These are phyloP conservation scores for Stenocarpella maydis DNA, from an alignment of 2,329 filamentous ascomycete species.

Conservation along the genomic window DNA sequence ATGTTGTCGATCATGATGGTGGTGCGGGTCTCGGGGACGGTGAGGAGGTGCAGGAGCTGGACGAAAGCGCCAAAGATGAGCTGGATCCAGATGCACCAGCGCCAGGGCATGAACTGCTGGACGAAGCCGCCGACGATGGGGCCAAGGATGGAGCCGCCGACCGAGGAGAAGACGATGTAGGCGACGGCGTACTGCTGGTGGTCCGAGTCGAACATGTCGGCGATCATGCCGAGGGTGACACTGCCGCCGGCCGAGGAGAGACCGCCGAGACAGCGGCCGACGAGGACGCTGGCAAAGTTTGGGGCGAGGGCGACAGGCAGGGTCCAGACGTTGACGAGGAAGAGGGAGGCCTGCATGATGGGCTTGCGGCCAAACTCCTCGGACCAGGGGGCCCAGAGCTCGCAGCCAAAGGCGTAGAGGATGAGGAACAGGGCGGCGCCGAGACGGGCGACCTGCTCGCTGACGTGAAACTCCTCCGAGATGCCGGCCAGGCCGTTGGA, in stretches of 20 bases:
- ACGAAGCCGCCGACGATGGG: conserved; percentile 83
- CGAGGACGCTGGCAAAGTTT: conserved; percentile 76
- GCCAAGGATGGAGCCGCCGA: conserved; percentile 78
- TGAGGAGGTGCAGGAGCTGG: conserved; percentile 71
- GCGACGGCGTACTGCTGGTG: conserved; percentile 79
- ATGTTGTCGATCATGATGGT: conserved; percentile 82
- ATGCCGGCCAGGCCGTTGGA: conserved; percentile 74
- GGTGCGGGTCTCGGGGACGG: conserved; percentile 80
- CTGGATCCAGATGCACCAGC: conserved; percentile 80
- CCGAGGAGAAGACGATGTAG: conserved; percentile 80
- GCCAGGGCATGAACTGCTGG: conserved; percentile 72
- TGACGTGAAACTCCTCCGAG: conserved; percentile 72
- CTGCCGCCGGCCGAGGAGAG: conserved; percentile 76
- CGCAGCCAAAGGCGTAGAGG: conserved; percentile 84
- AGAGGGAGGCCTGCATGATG: conserved; percentile 75
- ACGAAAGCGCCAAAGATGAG: conserved; percentile 78
- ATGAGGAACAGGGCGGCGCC: conserved; percentile 83
- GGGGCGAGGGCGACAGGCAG: conserved; percentile 75
- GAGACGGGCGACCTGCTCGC: conserved; percentile 71
- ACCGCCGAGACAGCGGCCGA: conserved; percentile 74
- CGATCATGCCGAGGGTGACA: conserved; percentile 78
- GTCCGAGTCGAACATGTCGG: conserved; percentile 76
- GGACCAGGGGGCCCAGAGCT: conserved; percentile 88
- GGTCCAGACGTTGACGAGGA: conserved; percentile 81
- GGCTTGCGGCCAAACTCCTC: conserved; percentile 83